Percentiles rank a stretch among this genome's conserved stretches.
Evolutionary conservation across 140 eudicot genomes (phyloP).

Genomic region (Erigeron philadelphicus): DNA sequence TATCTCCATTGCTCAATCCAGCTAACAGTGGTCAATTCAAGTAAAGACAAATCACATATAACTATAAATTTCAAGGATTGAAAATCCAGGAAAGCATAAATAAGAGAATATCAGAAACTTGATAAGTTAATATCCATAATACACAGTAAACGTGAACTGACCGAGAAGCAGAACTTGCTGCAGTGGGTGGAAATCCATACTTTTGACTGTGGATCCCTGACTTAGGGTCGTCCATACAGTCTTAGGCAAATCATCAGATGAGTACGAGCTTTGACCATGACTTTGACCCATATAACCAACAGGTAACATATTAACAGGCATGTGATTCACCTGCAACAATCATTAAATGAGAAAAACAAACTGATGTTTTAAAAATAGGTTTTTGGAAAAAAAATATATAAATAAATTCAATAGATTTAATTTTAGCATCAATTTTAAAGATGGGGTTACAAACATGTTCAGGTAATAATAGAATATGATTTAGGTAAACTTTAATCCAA

Average conservation of each 20-base stretch:
- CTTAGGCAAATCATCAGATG: constrained; percentile 71
- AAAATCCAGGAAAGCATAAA: constrained; percentile 4
- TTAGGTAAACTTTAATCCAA: neutral
- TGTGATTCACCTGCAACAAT: constrained; percentile 48
- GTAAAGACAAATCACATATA: neutral
- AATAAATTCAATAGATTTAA: neutral
- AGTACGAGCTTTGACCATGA: constrained; percentile 63
- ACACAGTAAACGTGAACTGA: constrained; percentile 30
- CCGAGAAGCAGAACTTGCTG: constrained; percentile 76
- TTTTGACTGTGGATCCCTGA: constrained; percentile 76
- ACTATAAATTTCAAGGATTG: neutral
- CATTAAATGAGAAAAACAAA: constrained; percentile 5
- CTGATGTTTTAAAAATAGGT: neutral
- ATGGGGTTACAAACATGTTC: neutral
- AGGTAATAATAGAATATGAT: neutral
- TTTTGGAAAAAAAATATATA: neutral
- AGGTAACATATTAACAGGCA: constrained; percentile 59
- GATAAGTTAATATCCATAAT: neutral
- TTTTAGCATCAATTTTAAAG: neutral
- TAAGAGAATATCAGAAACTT: constrained; percentile 6
- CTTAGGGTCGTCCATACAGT: constrained; percentile 53
- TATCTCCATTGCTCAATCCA: constrained; percentile 63
- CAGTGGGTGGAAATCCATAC: constrained; percentile 78
- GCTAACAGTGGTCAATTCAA: constrained; percentile 29
- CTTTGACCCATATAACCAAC: constrained; percentile 52